Evolutionary conservation across 2,329 filamentous ascomycete species (phyloP).

Genomic region (Clonostachys sp.): DNA sequence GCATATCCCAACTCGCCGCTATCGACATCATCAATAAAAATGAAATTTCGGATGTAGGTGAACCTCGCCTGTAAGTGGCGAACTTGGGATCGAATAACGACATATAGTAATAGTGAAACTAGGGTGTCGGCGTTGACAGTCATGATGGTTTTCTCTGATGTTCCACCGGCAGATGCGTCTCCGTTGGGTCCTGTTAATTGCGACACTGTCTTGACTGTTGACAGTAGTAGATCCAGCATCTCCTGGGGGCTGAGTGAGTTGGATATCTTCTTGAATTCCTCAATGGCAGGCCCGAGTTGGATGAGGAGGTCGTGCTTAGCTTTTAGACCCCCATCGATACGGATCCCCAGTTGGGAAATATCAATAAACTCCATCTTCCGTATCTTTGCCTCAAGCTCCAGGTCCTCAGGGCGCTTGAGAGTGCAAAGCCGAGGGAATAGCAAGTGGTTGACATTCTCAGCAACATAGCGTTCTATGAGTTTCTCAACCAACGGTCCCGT

Average conservation of each 20-base stretch:
- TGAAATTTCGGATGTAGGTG: conserved; percentile 94
- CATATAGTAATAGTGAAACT: conserved; percentile 84
- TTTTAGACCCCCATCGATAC: conserved; percentile 70
- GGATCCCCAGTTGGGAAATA: conserved; percentile 88
- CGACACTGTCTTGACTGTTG: conserved; percentile 80
- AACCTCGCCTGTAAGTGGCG: conserved; percentile 83
- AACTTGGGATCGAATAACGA: conserved; percentile 87
- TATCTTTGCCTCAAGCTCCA: conserved; percentile 84
- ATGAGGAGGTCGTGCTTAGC: conserved; percentile 79
- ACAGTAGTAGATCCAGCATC: conserved; percentile 78
- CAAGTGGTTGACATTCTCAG: conserved; percentile 87
- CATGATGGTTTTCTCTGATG: conserved; percentile 49
- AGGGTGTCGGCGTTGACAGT: conserved; percentile 82
- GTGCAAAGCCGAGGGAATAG: conserved; percentile 79
- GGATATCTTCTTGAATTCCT: conserved; percentile 83
- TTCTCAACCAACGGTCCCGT: conserved; percentile 90
- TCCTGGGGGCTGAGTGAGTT: conserved; percentile 77
- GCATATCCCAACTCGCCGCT: conserved; percentile 95
- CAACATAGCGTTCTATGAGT: conserved; percentile 90
- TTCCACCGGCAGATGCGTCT: conserved; percentile 25
- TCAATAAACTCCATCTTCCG: conserved; percentile 92
- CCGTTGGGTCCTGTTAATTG: conserved; percentile 51
- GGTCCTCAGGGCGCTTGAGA: conserved; percentile 75
- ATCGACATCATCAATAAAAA: conserved; percentile 96
- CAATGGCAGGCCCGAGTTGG: conserved; percentile 73